These are phyloP conservation scores for Penicillium mononematosum DNA, from an alignment of 495 filamentous ascomycete genomes.

Conservation along the genomic window DNA sequence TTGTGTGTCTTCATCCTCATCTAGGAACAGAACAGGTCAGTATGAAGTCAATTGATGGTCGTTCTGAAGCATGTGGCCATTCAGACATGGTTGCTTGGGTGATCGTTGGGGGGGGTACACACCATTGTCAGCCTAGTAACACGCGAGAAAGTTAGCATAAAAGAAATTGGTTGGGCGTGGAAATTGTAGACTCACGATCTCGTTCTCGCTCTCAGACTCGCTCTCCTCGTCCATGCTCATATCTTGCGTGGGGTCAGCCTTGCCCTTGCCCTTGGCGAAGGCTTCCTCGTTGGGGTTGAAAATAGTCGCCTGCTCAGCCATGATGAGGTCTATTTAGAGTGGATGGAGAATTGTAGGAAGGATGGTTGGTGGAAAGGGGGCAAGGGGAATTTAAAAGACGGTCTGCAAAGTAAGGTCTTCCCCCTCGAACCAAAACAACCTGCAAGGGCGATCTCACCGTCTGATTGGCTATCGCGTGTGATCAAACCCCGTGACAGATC, in stretches of 20 bases:
- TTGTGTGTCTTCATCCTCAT: conserved; percentile 67
- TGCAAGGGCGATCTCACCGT: conserved; percentile 28
- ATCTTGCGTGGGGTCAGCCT: conserved; percentile 52
- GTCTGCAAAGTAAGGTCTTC: conserved; percentile 29
- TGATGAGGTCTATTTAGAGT: conserved; percentile 24
- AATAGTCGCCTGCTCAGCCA: conserved; percentile 41
- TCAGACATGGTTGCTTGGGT: conserved; percentile 3
- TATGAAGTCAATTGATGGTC: conserved; percentile 6
- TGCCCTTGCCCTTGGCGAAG: conserved; percentile 60
- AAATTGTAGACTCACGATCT: conserved; percentile 52
- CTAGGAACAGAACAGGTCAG: conserved; percentile 20
- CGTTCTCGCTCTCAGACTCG: conserved; percentile 63
- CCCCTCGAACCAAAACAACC: conserved; percentile 31
- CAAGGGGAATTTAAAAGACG: conserved; percentile 26
- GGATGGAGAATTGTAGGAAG: conserved; percentile 8
- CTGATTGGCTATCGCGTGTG: conserved; percentile 21
- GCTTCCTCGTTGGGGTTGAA: conserved; percentile 40
- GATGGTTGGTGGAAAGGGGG: conserved; percentile 8
- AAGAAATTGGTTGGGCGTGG: not conserved
- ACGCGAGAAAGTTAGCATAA: conserved; percentile 5
- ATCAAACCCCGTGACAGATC: conserved; percentile 22
- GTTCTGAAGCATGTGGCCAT: conserved; percentile 9
- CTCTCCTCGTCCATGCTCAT: conserved; percentile 68
- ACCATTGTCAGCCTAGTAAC: conserved; percentile 43
- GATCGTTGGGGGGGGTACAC: conserved; percentile 6